Evolutionary conservation across 176 grass and related monocot species (phyloP).

Genomic region (Lolium rigidum): DNA sequence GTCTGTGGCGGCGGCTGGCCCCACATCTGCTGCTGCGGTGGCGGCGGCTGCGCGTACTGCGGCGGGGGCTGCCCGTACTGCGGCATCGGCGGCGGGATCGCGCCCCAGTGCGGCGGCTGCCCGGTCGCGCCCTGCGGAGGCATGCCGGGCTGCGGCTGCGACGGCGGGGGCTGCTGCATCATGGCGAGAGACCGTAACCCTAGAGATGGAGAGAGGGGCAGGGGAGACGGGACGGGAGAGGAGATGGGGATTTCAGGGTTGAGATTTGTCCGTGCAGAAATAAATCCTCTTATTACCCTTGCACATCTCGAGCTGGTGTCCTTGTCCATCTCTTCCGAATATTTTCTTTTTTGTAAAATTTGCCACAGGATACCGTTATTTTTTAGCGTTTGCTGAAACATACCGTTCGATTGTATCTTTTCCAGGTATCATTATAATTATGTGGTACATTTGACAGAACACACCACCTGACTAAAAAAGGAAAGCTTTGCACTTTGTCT

Average conservation of each 20-base stretch:
- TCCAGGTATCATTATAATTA: no score
- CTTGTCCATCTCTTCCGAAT: not conserved
- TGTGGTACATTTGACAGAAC: no score
- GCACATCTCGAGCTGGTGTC: slow-evolving; percentile 3
- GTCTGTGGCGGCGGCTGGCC: slow-evolving; percentile 68
- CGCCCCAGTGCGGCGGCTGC: slow-evolving; percentile 80
- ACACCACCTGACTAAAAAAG: no score
- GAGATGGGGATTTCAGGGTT: slow-evolving; percentile 1
- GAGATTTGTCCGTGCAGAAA: slow-evolving; percentile 6
- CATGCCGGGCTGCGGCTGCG: slow-evolving; percentile 54
- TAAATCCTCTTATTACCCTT: slow-evolving; percentile 14
- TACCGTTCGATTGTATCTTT: no score
- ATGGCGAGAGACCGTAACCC: slow-evolving; percentile 62
- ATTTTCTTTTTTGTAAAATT: no score
- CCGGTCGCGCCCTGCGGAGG: slow-evolving; percentile 35
- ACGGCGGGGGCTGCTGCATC: slow-evolving; percentile 58
- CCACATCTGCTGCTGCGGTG: slow-evolving; percentile 69
- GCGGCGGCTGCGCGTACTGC: slow-evolving; percentile 53
- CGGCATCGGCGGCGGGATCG: slow-evolving; percentile 69
- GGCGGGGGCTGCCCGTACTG: slow-evolving; percentile 65
- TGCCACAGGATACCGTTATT: no score
- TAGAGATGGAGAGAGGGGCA: slow-evolving; percentile 20
- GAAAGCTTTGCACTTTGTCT: no score
- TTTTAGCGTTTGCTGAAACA: no score
- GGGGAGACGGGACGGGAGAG: not conserved